Percentiles rank a stretch among this genome's conserved stretches.
phyloP scores from a whole-genome alignment of 2,329 filamentous ascomycete species.

The Cladosporium velox region DNA sequence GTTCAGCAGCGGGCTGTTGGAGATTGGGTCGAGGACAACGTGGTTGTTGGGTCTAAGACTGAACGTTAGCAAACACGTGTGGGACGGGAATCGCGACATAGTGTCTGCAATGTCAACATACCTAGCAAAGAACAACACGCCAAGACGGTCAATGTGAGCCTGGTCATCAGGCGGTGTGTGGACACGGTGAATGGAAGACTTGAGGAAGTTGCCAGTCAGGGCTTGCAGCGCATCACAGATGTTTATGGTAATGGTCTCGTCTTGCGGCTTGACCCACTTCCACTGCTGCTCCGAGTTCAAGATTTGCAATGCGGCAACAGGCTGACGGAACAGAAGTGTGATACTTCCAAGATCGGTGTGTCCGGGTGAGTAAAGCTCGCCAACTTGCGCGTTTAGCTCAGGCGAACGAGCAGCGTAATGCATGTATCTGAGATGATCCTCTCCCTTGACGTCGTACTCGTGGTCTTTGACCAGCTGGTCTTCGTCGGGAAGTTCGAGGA shows the following conservation, averaged over 20 bases:
- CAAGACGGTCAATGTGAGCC: slow-evolving; percentile 51
- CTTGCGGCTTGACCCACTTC: slow-evolving; percentile 44
- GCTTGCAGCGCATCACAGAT: slow-evolving; percentile 43
- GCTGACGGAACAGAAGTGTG: slow-evolving; percentile 47
- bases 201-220: slow-evolving; percentile 47
- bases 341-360: slow-evolving; percentile 47
- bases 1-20: slow-evolving; percentile 40
- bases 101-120: slow-evolving; percentile 30
- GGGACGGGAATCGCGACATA: slow-evolving; percentile 23
- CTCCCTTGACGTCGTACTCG: slow-evolving; percentile 58
- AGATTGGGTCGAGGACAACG: slow-evolving; percentile 42
- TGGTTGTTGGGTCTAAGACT: slow-evolving; percentile 39
- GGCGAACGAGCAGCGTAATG: slow-evolving; percentile 31
- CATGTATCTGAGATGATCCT: slow-evolving; percentile 58
- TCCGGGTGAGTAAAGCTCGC: slow-evolving; percentile 29
- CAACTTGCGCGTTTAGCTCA: slow-evolving; percentile 27
- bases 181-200: slow-evolving; percentile 53
- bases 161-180: slow-evolving; percentile 52
- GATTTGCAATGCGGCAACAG: slow-evolving; percentile 42
- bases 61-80: neutral
- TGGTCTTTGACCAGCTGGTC: slow-evolving; percentile 59
- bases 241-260: slow-evolving; percentile 45
- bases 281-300: slow-evolving; percentile 39
- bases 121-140: slow-evolving; percentile 55
- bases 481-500: slow-evolving; percentile 62